Percentiles rank a stretch among this genome's conserved stretches.
phyloP scores from a whole-genome alignment of 352 stramenopile species.

The Thraustochytrium sp. region DNA sequence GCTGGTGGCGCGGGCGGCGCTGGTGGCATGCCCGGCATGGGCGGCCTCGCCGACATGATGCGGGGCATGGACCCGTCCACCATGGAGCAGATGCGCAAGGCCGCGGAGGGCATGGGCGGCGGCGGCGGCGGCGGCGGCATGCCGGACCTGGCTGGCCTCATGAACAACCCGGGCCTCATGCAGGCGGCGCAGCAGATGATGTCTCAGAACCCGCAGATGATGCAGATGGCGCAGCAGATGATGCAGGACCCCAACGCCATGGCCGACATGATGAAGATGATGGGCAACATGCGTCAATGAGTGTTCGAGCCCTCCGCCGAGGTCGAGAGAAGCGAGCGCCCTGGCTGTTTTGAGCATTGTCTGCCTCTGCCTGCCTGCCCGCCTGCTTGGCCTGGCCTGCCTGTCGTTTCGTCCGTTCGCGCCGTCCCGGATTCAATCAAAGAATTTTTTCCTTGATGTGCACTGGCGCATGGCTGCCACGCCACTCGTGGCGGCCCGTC shows the following conservation, averaged over 20 bases:
- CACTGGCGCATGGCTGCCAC: too few relatives aligned
- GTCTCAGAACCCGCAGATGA: constrained; percentile 48
- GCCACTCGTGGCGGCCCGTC: too few relatives aligned
- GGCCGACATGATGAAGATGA: constrained; percentile 41
- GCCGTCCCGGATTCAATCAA: too few relatives aligned
- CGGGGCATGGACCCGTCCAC: constrained; percentile 32
- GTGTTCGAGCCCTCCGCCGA: neutral
- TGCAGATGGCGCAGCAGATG: constrained; percentile 46
- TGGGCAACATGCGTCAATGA: constrained; percentile 20
- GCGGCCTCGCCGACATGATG: constrained; percentile 18
- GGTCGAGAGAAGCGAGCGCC: neutral
- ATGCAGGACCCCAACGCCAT: constrained; percentile 41
- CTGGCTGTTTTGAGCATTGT: neutral
- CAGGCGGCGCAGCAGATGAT: constrained; percentile 37
- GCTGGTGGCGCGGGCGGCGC: neutral
- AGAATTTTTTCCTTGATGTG: too few relatives aligned
- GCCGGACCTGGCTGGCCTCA: constrained; percentile 35
- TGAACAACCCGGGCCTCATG: constrained; percentile 49
- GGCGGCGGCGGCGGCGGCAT: constrained; percentile 8
- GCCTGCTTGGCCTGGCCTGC: too few relatives aligned
- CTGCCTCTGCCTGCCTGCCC: too few relatives aligned
- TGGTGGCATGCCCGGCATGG: constrained; percentile 36
- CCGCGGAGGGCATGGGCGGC: neutral
- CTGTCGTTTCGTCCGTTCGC: too few relatives aligned
- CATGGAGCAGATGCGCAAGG: constrained; percentile 19